Evolutionary conservation across 306 rosid genomes (phyloP), one percentile per base, ranked within the genome.

Genomic region (Begonia masoniana): DNA sequence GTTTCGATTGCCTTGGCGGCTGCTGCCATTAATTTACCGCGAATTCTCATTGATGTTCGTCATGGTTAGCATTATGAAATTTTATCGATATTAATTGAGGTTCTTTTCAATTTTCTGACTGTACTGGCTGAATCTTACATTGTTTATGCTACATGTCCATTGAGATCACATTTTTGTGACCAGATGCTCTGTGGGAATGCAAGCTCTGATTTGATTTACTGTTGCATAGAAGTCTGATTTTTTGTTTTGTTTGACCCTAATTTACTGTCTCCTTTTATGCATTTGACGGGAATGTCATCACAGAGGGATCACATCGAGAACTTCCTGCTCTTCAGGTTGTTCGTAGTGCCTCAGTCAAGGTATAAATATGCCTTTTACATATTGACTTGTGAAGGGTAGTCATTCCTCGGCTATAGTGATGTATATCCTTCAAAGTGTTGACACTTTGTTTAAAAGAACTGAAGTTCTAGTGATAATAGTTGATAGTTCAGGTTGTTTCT

Each of bases 271-370:
- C 39, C 39, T 31, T 31, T 31, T 31, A 31, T 31, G 9, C 7
- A 31, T 31, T 31, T 31, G 39, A 31, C 8, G 39, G 39, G 8
- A 31, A 31, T 31, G 39, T 31, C 39, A 31, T 31, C 68, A 52
- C 71, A 91, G 99, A 91, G 96, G 99, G 77, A 47, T 85, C 99
- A 15, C 99, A 92, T 65, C 95, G 95, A 15, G 95, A 76, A 60
- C 95, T 92, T 79, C 96, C 99, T 0, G 68, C 95, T 1, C 96
- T 87, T 51, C 77, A 70, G 64, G 70, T 83, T 56, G 85, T 70
- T 59, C 95, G 83, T 14, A 59, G 62, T 42, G 93, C 87, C 69
- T 81, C 96, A 7, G 39, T 61, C 55, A 77, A 77, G 87, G 99
- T 86, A 67, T 47, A 70, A 45, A 45, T 45, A 31, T 31, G 39